These are phyloP conservation scores for Thalassia testudinum DNA, from an alignment of 116 monocot species.

Conservation along the genomic window DNA sequence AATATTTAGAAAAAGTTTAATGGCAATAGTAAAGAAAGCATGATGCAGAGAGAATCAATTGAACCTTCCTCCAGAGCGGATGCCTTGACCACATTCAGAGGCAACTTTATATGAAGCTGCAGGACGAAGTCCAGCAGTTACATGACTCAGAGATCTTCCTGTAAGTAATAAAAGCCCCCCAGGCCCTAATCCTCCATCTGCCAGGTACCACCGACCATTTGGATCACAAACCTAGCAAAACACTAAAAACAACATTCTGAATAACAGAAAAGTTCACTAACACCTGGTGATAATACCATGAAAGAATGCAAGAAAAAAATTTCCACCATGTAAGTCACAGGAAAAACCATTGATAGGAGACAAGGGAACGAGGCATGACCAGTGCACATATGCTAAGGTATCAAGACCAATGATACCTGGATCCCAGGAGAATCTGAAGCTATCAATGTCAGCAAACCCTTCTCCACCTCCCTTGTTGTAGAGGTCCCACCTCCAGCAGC, in stretches of 20 bases:
- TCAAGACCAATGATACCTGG: conserved; percentile 26
- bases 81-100: conserved; percentile 19
- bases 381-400: too few species aligned
- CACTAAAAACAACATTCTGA: too few species aligned
- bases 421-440: conserved; percentile 70
- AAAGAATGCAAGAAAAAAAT: conserved; percentile 5
- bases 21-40: too few species aligned
- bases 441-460: conserved; percentile 67
- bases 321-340: too few species aligned
- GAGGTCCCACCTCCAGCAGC: conserved; percentile 24
- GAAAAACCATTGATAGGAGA: too few species aligned
- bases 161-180: conserved; percentile 68
- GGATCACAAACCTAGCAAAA: conserved; percentile 83
- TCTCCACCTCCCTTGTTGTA: conserved; percentile 44
- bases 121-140: conserved; percentile 73
- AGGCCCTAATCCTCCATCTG: conserved; percentile 44
- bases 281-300: conserved; percentile 6
- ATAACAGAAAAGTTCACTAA: too few species aligned
- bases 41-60: not conserved
- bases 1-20: too few species aligned
- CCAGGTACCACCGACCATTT: conserved; percentile 88
- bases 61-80: conserved; percentile 36
- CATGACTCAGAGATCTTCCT: conserved; percentile 73
- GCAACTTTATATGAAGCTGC: conserved; percentile 40
- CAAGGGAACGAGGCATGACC: too few species aligned